These are phyloP conservation scores for Lupinus albus DNA, from an alignment of 306 rosid genomes.

Conservation along the genomic window DNA sequence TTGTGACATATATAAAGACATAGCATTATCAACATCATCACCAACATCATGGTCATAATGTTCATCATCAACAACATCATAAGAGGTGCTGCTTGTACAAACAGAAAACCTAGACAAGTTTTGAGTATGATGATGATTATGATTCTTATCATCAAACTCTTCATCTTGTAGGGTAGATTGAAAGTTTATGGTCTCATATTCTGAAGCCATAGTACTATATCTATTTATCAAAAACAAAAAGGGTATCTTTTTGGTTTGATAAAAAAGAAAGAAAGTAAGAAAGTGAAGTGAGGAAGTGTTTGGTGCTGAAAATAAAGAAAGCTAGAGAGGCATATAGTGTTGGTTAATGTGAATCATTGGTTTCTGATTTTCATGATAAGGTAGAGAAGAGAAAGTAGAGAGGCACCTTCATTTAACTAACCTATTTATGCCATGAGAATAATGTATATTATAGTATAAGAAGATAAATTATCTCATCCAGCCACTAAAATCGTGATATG, in stretches of 20 bases:
- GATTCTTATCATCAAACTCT: slow-evolving; percentile 46
- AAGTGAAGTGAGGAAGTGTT: background rate
- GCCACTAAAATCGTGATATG: too few relatives aligned
- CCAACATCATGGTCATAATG: background rate
- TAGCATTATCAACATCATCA: slow-evolving; percentile 38
- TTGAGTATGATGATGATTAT: slow-evolving; percentile 30
- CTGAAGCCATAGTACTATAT: slow-evolving; percentile 49
- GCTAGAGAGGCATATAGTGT: slow-evolving; percentile 8
- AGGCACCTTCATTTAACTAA: slow-evolving; percentile 34
- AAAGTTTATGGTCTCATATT: slow-evolving; percentile 52
- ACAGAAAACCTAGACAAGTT: slow-evolving; percentile 72
- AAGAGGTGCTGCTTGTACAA: slow-evolving; percentile 51
- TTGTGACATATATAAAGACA: slow-evolving; percentile 48
- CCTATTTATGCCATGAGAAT: too few relatives aligned
- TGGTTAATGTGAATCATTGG: slow-evolving; percentile 46
- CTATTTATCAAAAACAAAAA: background rate
- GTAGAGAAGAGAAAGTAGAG: slow-evolving; percentile 16
- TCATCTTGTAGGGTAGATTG: slow-evolving; percentile 53
- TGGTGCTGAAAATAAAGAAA: background rate
- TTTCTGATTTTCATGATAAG: slow-evolving; percentile 46
- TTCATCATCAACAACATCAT: slow-evolving; percentile 34
- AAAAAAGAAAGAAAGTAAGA: background rate
- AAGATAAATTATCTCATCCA: too few relatives aligned
- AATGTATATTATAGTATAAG: too few relatives aligned
- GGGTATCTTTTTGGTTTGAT: background rate